Base-by-base conservation (phyloP, 2,329 filamentous ascomycete species). In the Aotearoamyces nothofagi region DNA sequence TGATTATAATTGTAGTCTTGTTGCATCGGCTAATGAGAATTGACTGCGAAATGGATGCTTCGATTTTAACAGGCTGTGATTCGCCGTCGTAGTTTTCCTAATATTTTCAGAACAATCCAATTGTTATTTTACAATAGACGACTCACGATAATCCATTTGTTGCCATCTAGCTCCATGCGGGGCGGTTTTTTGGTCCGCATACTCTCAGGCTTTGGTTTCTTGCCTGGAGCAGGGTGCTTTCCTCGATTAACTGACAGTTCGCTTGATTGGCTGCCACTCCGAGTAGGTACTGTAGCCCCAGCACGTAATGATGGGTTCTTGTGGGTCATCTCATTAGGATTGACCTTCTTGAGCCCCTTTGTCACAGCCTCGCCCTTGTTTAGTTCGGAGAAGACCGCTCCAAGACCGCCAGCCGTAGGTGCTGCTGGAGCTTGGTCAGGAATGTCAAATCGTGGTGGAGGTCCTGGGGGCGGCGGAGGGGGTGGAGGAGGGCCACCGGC, bases 241-340 rank as follows among this genome's bases (percentile, higher is more conserved):
- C 69, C 73, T 27, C 81, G 68, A 14, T 47, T 46, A 20, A 58
- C 48, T 5, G 64, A 62, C 9, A 56, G 52, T 22, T 61, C 60
- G 34, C 62, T 64, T 13, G 65, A 68, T 15, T 55, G 52, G 26
- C 58, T 58, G 30, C 61, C 57, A 30, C 62, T 64, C 33, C 66
- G 57, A 33, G 62, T 62, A 2, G 79, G 64, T 3, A 87, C 81
- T 2, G 70, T 66, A 9, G 80, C 78, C 35, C 63, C 62, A 14
- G 80, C 69, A 37, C 90, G 76, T 33, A 98, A 63, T 7, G 75
- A 71, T 9, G 90, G 90, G 56, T 98, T 98, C 63, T 96, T 96
- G 58, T 98, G 90, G 35, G 90, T 98, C 87, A 94, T 94, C 54
- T 96, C 67, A 30, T 80, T 90, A 49, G 77, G 78, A 57, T 94